Percentiles rank a stretch among this genome's conserved stretches.
These are phyloP conservation scores for Breviolum minutum DNA, from an alignment of 73 alveolate species.

Conservation along the genomic window DNA sequence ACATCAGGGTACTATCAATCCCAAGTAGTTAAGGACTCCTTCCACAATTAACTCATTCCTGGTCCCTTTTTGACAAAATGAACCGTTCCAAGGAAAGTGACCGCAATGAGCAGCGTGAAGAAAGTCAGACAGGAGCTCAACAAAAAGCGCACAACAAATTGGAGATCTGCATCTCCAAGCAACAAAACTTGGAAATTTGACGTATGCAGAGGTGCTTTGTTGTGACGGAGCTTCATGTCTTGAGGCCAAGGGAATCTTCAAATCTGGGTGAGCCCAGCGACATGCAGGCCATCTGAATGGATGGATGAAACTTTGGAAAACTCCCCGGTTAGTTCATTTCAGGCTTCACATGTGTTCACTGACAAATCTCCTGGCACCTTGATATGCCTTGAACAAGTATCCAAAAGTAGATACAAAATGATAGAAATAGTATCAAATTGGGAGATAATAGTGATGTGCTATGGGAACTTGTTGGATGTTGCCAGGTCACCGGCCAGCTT, in stretches of 20 bases:
- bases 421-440: no score
- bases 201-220: no score
- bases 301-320: not conserved
- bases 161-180: no score
- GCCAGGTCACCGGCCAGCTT: conserved; percentile 97
- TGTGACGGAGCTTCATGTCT: no score
- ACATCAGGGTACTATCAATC: no score
- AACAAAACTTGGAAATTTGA: no score
- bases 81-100: not conserved
- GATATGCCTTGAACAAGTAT: not conserved
- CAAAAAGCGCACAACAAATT: not conserved
- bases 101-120: not conserved
- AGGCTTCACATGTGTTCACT: no score
- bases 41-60: no score
- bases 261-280: conserved; percentile 31
- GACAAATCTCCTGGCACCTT: not conserved
- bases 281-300: conserved; percentile 3
- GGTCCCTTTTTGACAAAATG: no score
- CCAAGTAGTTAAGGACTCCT: no score
- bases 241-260: conserved; percentile 9
- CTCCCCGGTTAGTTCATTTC: no score
- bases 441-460: not conserved
- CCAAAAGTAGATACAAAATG: not conserved
- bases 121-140: not conserved
- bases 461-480: no score